Conservation (phyloP, 768 basidiomycete genomes). For the Ramaria rubella region DNA sequence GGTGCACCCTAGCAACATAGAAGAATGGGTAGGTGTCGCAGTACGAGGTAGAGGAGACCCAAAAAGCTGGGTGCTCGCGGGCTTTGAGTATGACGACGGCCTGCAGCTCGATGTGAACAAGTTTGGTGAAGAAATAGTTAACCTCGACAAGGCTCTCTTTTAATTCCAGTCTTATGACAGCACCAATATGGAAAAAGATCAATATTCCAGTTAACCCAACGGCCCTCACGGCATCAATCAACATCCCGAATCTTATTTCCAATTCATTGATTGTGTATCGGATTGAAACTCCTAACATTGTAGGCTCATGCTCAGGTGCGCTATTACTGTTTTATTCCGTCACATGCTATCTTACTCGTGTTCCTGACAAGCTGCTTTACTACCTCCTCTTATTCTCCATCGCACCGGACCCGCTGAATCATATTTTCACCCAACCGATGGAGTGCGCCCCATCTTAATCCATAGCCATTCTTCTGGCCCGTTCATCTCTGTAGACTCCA, state of each 20-base stretch:
- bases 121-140: constrained; percentile 35
- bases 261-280: constrained; percentile 63
- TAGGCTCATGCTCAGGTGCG: constrained; percentile 26
- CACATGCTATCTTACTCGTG: background rate
- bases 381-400: constrained; percentile 65
- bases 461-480: constrained; percentile 68
- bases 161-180: constrained; percentile 24
- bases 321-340: background rate
- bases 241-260: constrained; percentile 50
- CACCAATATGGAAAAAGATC: constrained; percentile 30
- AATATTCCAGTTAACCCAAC: constrained; percentile 30
- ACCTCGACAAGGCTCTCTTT: constrained; percentile 13
- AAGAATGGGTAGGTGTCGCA: constrained; percentile 46
- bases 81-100: constrained; percentile 33
- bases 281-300: constrained; percentile 30
- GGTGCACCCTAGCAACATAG: constrained; percentile 11
- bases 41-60: constrained; percentile 43
- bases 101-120: constrained; percentile 30
- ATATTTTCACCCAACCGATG: constrained; percentile 56
- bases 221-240: constrained; percentile 38
- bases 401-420: constrained; percentile 53
- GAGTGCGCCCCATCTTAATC: constrained; percentile 40
- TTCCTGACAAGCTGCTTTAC: constrained; percentile 37
- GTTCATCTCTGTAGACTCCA: constrained; percentile 36
- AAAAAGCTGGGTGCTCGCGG: constrained; percentile 55